Percentiles rank a stretch among this genome's conserved stretches.
phyloP scores from a whole-genome alignment of 352 stramenopile genomes.

The Heterotrichella gracilis region DNA sequence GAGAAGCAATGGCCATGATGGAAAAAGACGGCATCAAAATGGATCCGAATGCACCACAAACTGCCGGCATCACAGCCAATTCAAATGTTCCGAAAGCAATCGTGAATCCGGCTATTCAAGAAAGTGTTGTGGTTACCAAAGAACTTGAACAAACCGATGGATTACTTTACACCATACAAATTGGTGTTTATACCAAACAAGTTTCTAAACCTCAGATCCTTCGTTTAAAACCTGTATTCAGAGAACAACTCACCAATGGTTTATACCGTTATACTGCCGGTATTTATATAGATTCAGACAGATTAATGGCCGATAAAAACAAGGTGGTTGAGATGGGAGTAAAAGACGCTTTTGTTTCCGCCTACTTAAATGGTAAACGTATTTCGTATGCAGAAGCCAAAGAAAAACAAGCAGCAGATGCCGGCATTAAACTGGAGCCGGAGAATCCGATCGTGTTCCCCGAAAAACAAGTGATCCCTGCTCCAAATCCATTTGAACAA shows the following conservation, averaged over 20 bases:
- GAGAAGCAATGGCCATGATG: neutral
- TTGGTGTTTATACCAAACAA: neutral
- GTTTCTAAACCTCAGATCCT: neutral
- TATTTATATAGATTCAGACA: neutral
- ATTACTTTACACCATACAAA: neutral
- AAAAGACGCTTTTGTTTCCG: neutral
- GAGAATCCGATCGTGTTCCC: neutral
- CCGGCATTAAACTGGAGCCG: neutral
- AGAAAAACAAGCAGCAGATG: neutral
- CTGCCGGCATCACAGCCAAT: neutral
- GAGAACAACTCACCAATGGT: neutral
- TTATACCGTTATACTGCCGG: neutral
- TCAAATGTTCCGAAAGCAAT: neutral
- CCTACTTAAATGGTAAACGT: conserved; percentile 5
- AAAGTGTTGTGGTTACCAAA: neutral
- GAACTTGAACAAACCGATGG: neutral
- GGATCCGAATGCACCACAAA: neutral
- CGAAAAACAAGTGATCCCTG: neutral
- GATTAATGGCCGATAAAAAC: neutral
- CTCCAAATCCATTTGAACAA: neutral
- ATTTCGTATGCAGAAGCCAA: neutral
- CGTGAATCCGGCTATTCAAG: neutral
- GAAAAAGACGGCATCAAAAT: neutral
- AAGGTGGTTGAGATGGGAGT: neutral
- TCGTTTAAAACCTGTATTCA: neutral